Evolutionary conservation across 176 grass and related monocot species (phyloP).

Genomic region (Triticum dicoccoides): DNA sequence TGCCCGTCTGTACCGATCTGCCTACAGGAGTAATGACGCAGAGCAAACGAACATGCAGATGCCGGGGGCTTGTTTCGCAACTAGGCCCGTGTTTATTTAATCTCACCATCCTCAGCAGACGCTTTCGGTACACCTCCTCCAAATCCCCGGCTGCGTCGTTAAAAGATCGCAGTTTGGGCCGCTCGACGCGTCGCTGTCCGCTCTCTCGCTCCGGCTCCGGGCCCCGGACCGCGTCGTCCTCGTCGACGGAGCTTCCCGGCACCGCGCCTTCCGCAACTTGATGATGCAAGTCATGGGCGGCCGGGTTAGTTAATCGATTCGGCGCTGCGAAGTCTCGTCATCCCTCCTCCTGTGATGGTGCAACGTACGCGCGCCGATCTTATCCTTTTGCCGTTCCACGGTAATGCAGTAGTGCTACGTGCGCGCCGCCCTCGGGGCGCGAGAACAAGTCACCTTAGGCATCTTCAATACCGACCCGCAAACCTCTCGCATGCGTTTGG

Average conservation of each 20-base stretch:
- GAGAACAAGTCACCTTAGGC: neutral
- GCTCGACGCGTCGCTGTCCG: conserved; percentile 29
- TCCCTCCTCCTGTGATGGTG: neutral
- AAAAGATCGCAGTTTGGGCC: conserved; percentile 6
- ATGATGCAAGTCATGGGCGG: neutral
- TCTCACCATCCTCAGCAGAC: conserved; percentile 22
- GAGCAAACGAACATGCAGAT: conserved; percentile 27
- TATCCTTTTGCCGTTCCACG: neutral
- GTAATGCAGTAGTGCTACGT: neutral
- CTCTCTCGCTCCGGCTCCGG: neutral
- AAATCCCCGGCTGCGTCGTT: neutral
- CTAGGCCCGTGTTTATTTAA: neutral
- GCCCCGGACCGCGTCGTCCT: neutral
- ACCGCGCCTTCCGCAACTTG: neutral
- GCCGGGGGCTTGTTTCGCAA: conserved; percentile 5
- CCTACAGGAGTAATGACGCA: conserved; percentile 34
- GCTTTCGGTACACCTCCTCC: neutral
- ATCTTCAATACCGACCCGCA: too few species aligned
- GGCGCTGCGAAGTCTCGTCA: neutral
- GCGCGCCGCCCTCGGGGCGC: neutral
- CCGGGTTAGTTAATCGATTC: neutral
- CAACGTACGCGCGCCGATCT: neutral
- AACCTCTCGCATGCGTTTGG: too few species aligned
- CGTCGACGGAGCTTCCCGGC: neutral
- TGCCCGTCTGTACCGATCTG: neutral